A percentile compares a stretch with the other conserved stretches of the same genome.
Evolutionary conservation across 2,329 filamentous ascomycete genomes (phyloP).

Genomic region (Pestalotiopsis fici): DNA sequence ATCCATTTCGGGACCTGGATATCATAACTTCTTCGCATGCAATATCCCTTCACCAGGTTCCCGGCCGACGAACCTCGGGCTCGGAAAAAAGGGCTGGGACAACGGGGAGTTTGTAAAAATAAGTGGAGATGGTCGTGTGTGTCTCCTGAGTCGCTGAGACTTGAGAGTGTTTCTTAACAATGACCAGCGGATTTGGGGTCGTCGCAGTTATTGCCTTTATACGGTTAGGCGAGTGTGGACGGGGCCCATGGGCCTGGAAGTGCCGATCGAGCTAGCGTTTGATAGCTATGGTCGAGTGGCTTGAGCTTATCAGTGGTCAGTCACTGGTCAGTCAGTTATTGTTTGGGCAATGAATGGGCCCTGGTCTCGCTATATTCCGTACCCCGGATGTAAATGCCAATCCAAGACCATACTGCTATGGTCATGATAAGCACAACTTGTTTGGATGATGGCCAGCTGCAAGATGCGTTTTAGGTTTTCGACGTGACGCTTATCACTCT

Average conservation of each 20-base stretch:
- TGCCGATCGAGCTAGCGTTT: neutral
- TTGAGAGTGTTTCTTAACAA: neutral
- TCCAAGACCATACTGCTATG: neutral
- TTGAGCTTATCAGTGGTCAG: neutral
- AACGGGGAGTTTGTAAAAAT: neutral
- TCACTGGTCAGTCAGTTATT: too few relatives aligned
- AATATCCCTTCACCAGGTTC: constrained; percentile 10
- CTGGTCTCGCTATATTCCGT: neutral
- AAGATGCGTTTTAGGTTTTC: neutral
- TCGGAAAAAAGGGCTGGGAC: neutral
- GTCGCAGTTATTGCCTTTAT: neutral
- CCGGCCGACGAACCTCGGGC: neutral
- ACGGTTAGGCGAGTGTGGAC: neutral
- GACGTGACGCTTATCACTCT: neutral
- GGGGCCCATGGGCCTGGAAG: neutral
- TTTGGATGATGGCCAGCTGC: neutral
- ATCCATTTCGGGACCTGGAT: constrained; percentile 24
- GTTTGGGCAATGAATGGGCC: too few relatives aligned
- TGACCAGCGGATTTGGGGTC: neutral
- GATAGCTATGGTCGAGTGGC: neutral
- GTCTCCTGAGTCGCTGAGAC: neutral
- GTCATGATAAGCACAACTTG: neutral
- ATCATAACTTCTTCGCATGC: constrained; percentile 1
- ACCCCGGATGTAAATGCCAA: neutral
- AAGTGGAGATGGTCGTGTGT: neutral